A percentile compares a stretch with the other conserved stretches of the same genome.
These are phyloP conservation scores for Asterochloris erici DNA, from an alignment of 139 green algal genomes.

Conservation along the genomic window DNA sequence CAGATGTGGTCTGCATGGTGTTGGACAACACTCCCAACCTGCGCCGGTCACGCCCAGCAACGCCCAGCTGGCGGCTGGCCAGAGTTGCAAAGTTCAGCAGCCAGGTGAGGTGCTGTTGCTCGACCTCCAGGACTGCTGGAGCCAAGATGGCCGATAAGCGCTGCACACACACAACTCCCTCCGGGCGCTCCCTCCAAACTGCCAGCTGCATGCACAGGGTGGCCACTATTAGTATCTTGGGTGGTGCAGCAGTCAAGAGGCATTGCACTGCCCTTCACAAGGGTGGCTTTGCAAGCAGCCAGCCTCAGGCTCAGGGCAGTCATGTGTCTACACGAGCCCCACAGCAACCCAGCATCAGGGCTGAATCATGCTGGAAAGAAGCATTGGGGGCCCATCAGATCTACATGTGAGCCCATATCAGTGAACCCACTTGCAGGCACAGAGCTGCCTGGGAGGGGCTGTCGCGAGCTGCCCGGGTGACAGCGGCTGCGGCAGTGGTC, in stretches of 20 bases:
- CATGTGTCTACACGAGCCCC: conserved; percentile 66
- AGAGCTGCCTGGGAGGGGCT: not conserved
- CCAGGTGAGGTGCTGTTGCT: conserved; percentile 53
- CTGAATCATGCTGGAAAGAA: not conserved
- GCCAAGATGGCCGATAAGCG: conserved; percentile 42
- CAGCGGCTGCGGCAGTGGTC: too few species aligned
- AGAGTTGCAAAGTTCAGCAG: conserved; percentile 30
- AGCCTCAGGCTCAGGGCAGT: conserved; percentile 52
- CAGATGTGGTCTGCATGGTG: not conserved
- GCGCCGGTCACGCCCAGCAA: too few species aligned
- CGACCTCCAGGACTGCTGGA: conserved; percentile 53
- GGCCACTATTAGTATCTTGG: not conserved
- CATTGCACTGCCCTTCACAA: conserved; percentile 15
- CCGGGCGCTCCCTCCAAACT: conserved; percentile 59
- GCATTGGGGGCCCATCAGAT: too few species aligned
- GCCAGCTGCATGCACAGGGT: conserved; percentile 23
- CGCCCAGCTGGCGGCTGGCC: not conserved
- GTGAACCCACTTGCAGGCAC: too few species aligned
- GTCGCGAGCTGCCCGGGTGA: too few species aligned
- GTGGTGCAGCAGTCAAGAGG: conserved; percentile 8
- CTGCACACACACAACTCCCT: conserved; percentile 72
- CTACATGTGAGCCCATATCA: too few species aligned
- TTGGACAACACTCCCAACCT: not conserved
- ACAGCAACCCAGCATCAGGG: conserved; percentile 19
- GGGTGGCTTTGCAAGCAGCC: conserved; percentile 15